Conservation (phyloP, 2,329 filamentous ascomycete genomes). For the Xylaria sp. region DNA sequence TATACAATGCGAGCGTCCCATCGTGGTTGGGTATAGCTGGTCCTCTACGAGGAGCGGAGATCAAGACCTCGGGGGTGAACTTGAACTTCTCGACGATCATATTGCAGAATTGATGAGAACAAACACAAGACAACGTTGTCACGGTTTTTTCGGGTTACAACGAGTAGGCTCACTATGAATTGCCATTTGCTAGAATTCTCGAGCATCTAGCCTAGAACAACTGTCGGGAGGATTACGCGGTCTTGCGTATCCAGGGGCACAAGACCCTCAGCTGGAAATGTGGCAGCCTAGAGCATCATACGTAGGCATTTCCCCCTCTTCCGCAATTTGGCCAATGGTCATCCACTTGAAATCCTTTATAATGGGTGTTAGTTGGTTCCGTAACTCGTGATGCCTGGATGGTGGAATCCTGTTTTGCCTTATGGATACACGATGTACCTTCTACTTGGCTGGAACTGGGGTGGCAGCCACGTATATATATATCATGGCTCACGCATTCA, state of each 20-base stretch:
- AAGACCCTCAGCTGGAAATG: background rate
- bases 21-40: slow-evolving; percentile 54
- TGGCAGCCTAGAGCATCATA: slow-evolving; percentile 9
- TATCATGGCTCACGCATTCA: background rate
- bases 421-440: background rate
- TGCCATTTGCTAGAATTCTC: background rate
- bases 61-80: slow-evolving; percentile 50
- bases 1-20: slow-evolving; percentile 55
- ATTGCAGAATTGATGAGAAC: slow-evolving; percentile 7
- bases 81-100: slow-evolving; percentile 45
- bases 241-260: background rate
- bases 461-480: background rate
- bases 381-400: background rate
- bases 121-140: background rate
- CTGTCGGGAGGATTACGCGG: background rate
- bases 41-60: slow-evolving; percentile 46
- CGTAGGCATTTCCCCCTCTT: background rate
- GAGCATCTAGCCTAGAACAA: background rate
- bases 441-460: background rate
- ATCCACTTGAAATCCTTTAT: background rate
- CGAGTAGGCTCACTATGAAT: background rate
- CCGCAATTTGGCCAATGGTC: background rate
- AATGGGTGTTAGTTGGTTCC: background rate
- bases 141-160: background rate
- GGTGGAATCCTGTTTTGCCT: background rate